phyloP scores from a whole-genome alignment of 2,329 filamentous ascomycete genomes.

The Penicillium verrucosum region DNA sequence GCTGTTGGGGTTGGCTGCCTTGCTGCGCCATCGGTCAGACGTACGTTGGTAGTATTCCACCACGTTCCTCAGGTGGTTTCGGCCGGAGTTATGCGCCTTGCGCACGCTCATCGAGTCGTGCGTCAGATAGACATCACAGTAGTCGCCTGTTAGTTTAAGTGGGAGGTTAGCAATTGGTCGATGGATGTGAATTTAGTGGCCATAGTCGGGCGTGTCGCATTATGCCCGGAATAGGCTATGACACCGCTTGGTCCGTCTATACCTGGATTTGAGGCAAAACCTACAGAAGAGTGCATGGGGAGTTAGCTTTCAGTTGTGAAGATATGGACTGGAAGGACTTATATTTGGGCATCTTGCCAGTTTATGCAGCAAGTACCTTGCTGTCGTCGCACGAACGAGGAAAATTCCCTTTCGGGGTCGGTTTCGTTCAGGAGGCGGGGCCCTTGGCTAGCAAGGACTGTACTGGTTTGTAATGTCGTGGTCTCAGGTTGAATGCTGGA shows the following conservation, averaged over 20 bases:
- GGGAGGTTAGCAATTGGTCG: constrained; percentile 8
- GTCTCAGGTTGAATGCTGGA: background rate
- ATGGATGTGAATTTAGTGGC: background rate
- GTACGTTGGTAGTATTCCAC: constrained; percentile 96
- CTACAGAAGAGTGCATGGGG: constrained; percentile 65
- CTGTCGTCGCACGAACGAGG: constrained; percentile 17
- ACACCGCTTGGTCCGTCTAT: background rate
- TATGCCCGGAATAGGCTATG: constrained; percentile 1
- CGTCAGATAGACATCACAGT: constrained; percentile 99
- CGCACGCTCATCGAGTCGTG: constrained; percentile 99
- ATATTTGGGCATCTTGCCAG: constrained; percentile 79
- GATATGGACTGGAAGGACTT: constrained; percentile 44
- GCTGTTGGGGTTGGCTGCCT: background rate
- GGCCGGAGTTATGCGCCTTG: constrained; percentile 94
- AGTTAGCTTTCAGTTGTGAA: constrained; percentile 36
- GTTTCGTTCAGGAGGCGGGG: background rate
- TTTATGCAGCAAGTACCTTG: constrained; percentile 17
- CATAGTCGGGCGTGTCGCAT: constrained; percentile 1
- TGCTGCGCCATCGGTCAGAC: background rate
- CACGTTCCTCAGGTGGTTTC: constrained; percentile 96
- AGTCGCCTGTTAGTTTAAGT: constrained; percentile 61
- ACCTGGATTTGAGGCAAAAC: constrained; percentile 25
- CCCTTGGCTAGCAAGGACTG: background rate
- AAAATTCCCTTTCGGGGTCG: constrained; percentile 19
- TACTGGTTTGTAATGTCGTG: background rate